Conservation (phyloP, 495 filamentous ascomycete species). For the Penicillium salamii region DNA sequence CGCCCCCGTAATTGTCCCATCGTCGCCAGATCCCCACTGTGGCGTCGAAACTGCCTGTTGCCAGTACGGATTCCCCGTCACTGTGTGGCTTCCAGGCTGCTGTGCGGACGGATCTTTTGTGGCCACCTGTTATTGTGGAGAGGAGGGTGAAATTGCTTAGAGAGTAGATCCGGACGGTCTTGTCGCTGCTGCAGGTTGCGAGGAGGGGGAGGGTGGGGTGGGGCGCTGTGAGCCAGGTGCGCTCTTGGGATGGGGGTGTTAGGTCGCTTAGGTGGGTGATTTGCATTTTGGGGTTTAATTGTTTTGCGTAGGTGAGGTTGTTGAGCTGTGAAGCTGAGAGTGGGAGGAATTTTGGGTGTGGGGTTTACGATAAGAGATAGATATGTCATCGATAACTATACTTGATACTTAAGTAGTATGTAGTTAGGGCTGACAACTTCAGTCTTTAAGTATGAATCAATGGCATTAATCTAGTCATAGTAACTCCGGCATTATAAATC, state of each 20-base stretch:
- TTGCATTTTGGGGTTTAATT: background rate
- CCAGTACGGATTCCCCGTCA: constrained; percentile 67
- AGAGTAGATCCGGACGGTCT: constrained; percentile 83
- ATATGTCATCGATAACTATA: background rate
- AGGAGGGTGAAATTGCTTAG: constrained; percentile 74
- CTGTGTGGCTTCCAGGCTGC: constrained; percentile 80
- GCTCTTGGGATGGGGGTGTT: constrained; percentile 64
- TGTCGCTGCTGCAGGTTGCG: constrained; percentile 83
- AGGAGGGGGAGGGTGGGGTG: constrained; percentile 86
- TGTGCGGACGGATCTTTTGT: constrained; percentile 79
- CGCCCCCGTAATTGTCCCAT: constrained; percentile 46
- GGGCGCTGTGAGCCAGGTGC: constrained; percentile 79
- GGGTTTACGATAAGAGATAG: constrained; percentile 10
- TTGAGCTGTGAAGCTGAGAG: background rate
- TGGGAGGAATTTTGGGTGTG: constrained; percentile 5
- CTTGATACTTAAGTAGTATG: too few species aligned
- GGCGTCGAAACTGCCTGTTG: constrained; percentile 87
- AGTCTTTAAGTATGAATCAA: too few species aligned
- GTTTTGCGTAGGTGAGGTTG: background rate
- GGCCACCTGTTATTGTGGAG: constrained; percentile 77
- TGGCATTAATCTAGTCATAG: too few species aligned
- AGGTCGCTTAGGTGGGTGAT: constrained; percentile 35
- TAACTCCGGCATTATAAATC: background rate
- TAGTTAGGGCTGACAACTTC: too few species aligned
- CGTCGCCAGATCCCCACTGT: constrained; percentile 86